Percentiles rank a stretch among this genome's conserved stretches.
Evolutionary conservation across 169 alveolate genomes (phyloP).

Genomic region (Eimeria acervulina): DNA sequence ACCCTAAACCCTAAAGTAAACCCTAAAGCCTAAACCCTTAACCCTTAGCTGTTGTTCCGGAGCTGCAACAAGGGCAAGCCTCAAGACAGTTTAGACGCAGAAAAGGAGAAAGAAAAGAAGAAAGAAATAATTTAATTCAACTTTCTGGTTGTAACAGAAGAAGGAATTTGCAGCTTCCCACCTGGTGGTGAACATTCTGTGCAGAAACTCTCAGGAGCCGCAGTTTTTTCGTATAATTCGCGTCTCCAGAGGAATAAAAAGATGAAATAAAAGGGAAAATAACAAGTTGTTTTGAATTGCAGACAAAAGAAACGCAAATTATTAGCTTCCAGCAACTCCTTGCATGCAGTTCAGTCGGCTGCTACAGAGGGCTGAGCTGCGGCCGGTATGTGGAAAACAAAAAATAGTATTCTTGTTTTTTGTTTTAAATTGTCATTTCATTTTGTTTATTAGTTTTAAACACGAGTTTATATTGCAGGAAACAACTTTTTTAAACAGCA

Average conservation of each 20-base stretch:
- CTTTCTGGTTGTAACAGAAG: neutral
- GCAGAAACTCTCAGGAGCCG: conserved; percentile 19
- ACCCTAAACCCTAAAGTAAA: neutral
- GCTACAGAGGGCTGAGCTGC: conserved; percentile 18
- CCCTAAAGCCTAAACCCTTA: neutral
- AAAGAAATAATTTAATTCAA: neutral
- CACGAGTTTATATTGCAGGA: neutral
- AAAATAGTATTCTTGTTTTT: neutral
- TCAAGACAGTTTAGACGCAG: neutral
- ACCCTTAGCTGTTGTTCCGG: neutral
- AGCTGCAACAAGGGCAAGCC: neutral
- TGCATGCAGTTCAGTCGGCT: conserved; percentile 38
- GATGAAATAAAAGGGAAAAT: neutral
- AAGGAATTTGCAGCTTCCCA: neutral
- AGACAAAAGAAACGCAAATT: neutral
- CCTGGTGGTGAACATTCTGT: conserved; percentile 55
- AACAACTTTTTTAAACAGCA: neutral
- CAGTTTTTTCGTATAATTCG: neutral
- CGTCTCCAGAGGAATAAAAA: conserved; percentile 1
- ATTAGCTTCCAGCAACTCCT: neutral
- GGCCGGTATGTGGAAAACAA: neutral
- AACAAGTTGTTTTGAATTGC: neutral
- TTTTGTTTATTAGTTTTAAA: neutral
- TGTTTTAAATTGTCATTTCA: neutral
- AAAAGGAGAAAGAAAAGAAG: neutral